Conservation (phyloP, 78 protist species). For the Andalucia godoyi region DNA sequence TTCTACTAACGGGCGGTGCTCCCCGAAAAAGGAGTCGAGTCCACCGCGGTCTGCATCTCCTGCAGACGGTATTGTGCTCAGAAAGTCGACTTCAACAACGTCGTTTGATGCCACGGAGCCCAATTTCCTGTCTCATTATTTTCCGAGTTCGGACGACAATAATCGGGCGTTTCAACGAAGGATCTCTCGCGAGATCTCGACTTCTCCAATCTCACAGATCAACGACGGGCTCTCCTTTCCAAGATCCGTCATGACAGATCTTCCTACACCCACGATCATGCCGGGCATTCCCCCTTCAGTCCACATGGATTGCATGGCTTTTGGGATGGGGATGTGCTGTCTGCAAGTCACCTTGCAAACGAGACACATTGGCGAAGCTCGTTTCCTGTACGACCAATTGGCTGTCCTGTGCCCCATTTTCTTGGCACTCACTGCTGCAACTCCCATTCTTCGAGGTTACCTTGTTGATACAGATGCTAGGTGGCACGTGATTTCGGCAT, state of each 20-base stretch:
- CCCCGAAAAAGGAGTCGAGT: neutral
- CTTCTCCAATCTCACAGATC: no score
- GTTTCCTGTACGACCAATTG: conserved; percentile 81
- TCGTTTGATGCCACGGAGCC: neutral
- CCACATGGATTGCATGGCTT: conserved; percentile 94
- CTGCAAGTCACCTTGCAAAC: conserved; percentile 85
- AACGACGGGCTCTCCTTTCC: no score
- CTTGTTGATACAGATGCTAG: conserved; percentile 82
- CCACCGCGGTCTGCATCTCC: neutral
- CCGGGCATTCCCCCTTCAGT: conserved; percentile 24
- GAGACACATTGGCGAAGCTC: conserved; percentile 55
- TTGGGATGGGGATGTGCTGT: conserved; percentile 96
- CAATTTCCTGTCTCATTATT: neutral
- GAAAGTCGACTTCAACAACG: neutral
- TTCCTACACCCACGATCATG: neutral
- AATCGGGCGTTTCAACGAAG: neutral
- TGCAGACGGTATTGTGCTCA: neutral
- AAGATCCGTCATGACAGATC: neutral
- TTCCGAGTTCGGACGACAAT: neutral
- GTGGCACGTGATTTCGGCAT: conserved; percentile 72
- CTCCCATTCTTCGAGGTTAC: conserved; percentile 74
- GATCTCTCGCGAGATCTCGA: neutral
- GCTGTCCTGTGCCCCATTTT: conserved; percentile 44
- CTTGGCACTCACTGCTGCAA: conserved; percentile 69
- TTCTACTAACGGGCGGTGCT: neutral